Evolutionary conservation across 2,329 filamentous ascomycete genomes (phyloP), one percentile per base, ranked within the genome.

Genomic region (Cytospora chrysosperma): DNA sequence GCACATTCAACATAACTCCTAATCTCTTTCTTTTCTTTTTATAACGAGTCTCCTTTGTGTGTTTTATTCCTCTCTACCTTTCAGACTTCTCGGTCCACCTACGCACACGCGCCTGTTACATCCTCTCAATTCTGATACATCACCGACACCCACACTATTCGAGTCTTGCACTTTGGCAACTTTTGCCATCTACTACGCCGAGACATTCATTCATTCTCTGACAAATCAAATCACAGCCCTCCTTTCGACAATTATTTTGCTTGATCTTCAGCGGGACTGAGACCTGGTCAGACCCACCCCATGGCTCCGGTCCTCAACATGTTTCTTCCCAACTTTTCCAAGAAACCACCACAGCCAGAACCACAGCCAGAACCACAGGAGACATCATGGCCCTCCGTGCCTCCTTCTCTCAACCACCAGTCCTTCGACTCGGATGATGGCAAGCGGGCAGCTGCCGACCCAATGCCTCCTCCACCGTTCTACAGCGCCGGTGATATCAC

Each of bases 401-500:
- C 43, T 47, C 50, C 40, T 50, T 37, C 49, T 4, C 24, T 50
- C 30, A n/a, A 32, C 7, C 53, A 58, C 19, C 67, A 70, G 58
- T 68, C 72, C 32, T 75, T 73, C 68, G 72, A 76, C 59, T 70
- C 74, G 62, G 69, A 73, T 55, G 69, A 68, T 73, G 77, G 67
- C 73, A 78, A 72, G 74, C 76, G 40, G 71, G 75, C 66, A 73
- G 74, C n/a, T 77, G 17, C 66, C 65, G 69, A 67, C 68, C 73
- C 84, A 74, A 82, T 82, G 74, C 88, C 90, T 67, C 84, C 86
- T 75, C 21, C 54, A 6, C 27, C 28, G 8, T 28, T 47, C 13
- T 26, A 24, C 10, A 32, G 55, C 12, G 27, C 56, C 7, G 85
- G 85, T 74, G 86, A 86, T 73, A 84, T 90, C 72, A 97, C 93